These are phyloP conservation scores for Athelia psychrophila DNA, from an alignment of 1,284 basidiomycete species.

Conservation along the genomic window DNA sequence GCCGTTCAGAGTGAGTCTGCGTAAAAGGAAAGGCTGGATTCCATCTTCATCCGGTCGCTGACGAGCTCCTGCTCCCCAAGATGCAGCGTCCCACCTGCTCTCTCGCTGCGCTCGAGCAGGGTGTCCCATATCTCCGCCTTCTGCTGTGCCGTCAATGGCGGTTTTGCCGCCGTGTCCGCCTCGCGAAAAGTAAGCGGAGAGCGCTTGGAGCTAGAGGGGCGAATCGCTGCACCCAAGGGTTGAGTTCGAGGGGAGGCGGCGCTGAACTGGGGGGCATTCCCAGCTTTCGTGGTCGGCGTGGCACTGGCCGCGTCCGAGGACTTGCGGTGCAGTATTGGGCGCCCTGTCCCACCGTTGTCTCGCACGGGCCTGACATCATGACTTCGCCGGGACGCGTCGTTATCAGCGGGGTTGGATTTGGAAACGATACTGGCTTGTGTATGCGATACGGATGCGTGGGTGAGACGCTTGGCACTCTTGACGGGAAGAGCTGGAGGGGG, in stretches of 20 bases:
- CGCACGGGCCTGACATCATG: not conserved
- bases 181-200: conserved; percentile 49
- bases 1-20: no score
- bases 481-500: conserved; percentile 1
- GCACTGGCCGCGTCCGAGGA: conserved; percentile 27
- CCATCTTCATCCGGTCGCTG: conserved; percentile 30
- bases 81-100: conserved; percentile 69
- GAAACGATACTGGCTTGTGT: no score
- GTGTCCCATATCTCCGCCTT: conserved; percentile 71
- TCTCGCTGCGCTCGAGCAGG: conserved; percentile 56
- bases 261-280: not conserved
- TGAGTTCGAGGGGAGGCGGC: conserved; percentile 4
- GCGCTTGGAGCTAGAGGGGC: conserved; percentile 13
- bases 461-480: conserved; percentile 15
- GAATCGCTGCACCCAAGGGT: conserved; percentile 7
- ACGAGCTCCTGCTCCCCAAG: conserved; percentile 36
- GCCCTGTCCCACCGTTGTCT: not conserved
- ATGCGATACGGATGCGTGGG: conserved; percentile 6
- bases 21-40: no score
- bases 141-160: conserved; percentile 55
- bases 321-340: conserved; percentile 2
- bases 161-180: conserved; percentile 23
- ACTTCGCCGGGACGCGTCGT: not conserved
- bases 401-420: not conserved
- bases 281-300: conserved; percentile 21